Conservation (phyloP, 352 stramenopile genomes). For the Phytopythium vexans region DNA sequence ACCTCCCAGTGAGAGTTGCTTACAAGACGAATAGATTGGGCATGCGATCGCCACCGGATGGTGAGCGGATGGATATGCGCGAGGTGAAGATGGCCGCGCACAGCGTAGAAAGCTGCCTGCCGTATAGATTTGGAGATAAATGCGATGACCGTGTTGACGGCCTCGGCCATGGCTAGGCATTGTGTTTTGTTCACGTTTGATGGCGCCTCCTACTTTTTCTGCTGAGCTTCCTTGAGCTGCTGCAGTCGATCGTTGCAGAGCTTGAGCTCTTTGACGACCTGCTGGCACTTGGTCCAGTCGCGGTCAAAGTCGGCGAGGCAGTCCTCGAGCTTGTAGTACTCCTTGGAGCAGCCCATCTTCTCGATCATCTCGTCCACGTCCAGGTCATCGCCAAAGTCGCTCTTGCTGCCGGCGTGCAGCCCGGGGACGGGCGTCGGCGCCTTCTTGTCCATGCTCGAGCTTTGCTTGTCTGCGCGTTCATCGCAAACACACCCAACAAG, state of each 20-base stretch:
- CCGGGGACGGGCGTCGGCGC: conserved; percentile 39
- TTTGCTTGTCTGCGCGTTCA: too few species aligned
- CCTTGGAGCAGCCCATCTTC: conserved; percentile 74
- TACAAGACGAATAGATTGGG: too few species aligned
- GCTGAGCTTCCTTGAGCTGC: conserved; percentile 45
- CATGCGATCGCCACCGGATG: too few species aligned
- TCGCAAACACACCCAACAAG: too few species aligned
- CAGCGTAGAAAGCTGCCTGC: not conserved
- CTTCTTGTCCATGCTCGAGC: not conserved
- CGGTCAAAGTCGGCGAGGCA: conserved; percentile 77
- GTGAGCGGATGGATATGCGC: too few species aligned
- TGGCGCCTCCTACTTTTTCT: conserved; percentile 1
- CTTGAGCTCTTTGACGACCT: conserved; percentile 74
- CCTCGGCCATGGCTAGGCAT: not conserved
- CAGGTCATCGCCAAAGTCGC: conserved; percentile 72
- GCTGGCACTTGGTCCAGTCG: conserved; percentile 87
- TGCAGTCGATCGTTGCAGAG: conserved; percentile 72
- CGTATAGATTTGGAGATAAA: conserved; percentile 4
- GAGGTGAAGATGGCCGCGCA: not conserved
- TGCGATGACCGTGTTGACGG: not conserved
- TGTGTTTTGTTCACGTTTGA: not conserved
- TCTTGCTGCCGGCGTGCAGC: conserved; percentile 79
- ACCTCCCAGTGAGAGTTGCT: too few species aligned
- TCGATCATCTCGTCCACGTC: conserved; percentile 86
- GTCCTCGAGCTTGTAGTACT: conserved; percentile 87